These are phyloP conservation scores for Cadophora luteo-olivacea DNA, from an alignment of 2,329 filamentous ascomycete genomes.

Conservation along the genomic window DNA sequence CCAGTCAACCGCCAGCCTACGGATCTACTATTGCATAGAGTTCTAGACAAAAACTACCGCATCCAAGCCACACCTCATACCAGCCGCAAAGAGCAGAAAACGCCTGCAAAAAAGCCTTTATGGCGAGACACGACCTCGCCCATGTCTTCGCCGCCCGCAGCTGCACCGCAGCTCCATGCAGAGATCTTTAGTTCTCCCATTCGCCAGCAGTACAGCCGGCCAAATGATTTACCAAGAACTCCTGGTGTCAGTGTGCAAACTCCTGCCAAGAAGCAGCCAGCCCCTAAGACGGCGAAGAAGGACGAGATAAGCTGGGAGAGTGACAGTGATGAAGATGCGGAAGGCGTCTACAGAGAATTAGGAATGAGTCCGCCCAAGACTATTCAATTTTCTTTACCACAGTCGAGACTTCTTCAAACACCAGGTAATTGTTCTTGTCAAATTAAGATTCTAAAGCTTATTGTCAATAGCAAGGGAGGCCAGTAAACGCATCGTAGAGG, in stretches of 20 bases:
- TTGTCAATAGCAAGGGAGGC: constrained; percentile 72
- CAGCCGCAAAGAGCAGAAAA: constrained; percentile 49
- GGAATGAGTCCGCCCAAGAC: constrained; percentile 93
- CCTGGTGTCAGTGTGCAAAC: constrained; percentile 89
- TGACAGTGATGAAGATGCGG: constrained; percentile 64
- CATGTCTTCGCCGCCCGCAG: constrained; percentile 77
- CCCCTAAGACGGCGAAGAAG: constrained; percentile 46
- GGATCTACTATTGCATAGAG: constrained; percentile 84
- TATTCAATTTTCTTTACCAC: constrained; percentile 83
- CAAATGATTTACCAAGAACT: constrained; percentile 61
- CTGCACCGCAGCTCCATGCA: constrained; percentile 81
- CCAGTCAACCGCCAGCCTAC: constrained; percentile 50
- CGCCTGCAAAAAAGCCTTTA: constrained; percentile 42
- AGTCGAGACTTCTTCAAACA: constrained; percentile 79
- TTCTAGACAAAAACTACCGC: constrained; percentile 96
- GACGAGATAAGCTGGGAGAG: constrained; percentile 76
- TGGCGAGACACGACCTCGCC: constrained; percentile 44
- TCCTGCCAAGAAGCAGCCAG: constrained; percentile 63
- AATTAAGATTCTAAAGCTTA: constrained; percentile 21
- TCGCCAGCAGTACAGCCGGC: constrained; percentile 47
- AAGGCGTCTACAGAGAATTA: constrained; percentile 62
- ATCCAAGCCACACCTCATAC: constrained; percentile 89
- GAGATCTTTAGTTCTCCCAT: constrained; percentile 85
- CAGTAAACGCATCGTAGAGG: constrained; percentile 80
- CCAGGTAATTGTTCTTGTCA: constrained; percentile 59